phyloP scores from a whole-genome alignment of 148 eudicot species.

The Chenopodium formosanum region DNA sequence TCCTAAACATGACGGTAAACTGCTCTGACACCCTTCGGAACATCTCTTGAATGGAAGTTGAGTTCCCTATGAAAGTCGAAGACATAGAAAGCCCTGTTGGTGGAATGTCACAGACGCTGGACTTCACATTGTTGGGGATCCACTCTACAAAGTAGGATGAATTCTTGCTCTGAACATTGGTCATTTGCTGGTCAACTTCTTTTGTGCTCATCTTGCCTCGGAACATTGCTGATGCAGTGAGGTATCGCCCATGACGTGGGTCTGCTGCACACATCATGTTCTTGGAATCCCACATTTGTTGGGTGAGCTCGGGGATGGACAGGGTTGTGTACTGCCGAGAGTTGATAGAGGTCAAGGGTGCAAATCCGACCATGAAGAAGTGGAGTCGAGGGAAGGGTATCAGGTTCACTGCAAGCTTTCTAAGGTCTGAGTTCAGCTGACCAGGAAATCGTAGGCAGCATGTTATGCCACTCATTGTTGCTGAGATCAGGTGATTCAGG shows the following conservation, averaged over 20 bases:
- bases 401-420: slow-evolving; percentile 70
- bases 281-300: slow-evolving; percentile 83
- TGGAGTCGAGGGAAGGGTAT: slow-evolving; percentile 84
- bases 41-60: slow-evolving; percentile 60
- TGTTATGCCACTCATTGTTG: slow-evolving; percentile 75
- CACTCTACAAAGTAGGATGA: slow-evolving; percentile 72
- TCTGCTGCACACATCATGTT: slow-evolving; percentile 91
- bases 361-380: slow-evolving; percentile 81
- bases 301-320: slow-evolving; percentile 70
- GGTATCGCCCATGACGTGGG: slow-evolving; percentile 77
- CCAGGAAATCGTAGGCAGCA: slow-evolving; percentile 82
- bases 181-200: slow-evolving; percentile 69
- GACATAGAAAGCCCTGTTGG: slow-evolving; percentile 61
- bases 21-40: slow-evolving; percentile 57
- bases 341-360: slow-evolving; percentile 59
- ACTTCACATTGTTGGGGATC: slow-evolving; percentile 73
- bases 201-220: slow-evolving; percentile 82
- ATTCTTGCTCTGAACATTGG: slow-evolving; percentile 64
- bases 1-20: slow-evolving; percentile 56
- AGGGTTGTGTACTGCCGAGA: slow-evolving; percentile 63
- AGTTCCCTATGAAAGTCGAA: slow-evolving; percentile 58
- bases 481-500: slow-evolving; percentile 67
- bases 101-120: slow-evolving; percentile 64
- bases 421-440: slow-evolving; percentile 69
- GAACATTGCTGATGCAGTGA: slow-evolving; percentile 84